Evolutionary conservation across 1,284 basidiomycete genomes (phyloP), one percentile per base, ranked within the genome.

Genomic region (Heterobasidion irregulare): DNA sequence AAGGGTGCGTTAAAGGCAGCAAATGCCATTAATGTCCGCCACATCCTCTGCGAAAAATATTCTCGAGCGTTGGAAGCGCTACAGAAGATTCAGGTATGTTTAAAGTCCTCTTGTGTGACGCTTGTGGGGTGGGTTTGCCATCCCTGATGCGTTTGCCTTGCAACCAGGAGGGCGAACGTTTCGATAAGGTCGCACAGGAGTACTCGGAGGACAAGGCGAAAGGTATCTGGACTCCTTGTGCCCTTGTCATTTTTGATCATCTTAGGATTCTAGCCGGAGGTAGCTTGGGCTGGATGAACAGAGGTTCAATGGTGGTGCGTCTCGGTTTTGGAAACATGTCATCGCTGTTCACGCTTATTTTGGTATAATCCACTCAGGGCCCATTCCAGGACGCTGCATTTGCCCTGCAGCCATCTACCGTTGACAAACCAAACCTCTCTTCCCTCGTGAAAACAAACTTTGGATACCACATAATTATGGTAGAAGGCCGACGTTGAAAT

Each of bases 381-480:
- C 69, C 86, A 19, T 92, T 92, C 68, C 89, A 92, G 70, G 89
- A 92, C 55, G 89, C 80, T 13, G 90, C 89, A 6, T 92, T 92
- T 69, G 81, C 80, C 16, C 74, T 92, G 47, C 73, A 79, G 45
- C 88, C 89, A 3, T 92, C 90, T 5, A 80, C 83, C 7, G 81
- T 88, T 57, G 88, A 90, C 68, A 89, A 88, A 59, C 89, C 89
- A 2, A 71, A 79, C 53, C 64, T 81, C 15, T 87, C 88, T 5
- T 70, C 81, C 8, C 77, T 92, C 48, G 83, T 92, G 43, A 92
- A 90, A 70, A 92, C 89, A 2, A 81, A 78, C 57, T 84, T 84
- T 65, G 90, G 89, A n/a, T 92, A 92, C 66, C 89, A 92, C 65
- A 83, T 92, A 62, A 90, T 92, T 66, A 89, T 92, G 86, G 88